Conservation (phyloP, 768 basidiomycete species). For the Melanogaster broomeanus region DNA sequence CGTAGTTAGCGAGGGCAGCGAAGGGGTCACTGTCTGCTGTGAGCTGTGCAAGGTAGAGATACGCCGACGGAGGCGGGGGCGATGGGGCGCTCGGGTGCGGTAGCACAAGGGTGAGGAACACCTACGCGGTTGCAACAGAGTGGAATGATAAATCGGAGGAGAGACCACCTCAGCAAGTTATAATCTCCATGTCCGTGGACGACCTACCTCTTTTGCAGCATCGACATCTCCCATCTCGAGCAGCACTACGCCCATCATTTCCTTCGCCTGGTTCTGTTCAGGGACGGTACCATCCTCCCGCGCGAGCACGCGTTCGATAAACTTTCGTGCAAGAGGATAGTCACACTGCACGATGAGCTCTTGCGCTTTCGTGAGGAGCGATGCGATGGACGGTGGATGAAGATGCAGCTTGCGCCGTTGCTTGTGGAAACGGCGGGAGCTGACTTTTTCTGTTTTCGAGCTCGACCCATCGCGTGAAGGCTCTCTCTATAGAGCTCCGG, state of each 20-base stretch:
- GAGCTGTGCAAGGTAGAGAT: conserved; percentile 89
- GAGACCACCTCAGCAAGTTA: not conserved
- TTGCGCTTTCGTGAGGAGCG: conserved; percentile 77
- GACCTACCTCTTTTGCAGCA: conserved; percentile 64
- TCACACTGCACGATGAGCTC: conserved; percentile 82
- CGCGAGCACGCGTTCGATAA: conserved; percentile 67
- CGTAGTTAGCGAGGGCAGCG: conserved; percentile 72
- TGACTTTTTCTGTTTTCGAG: conserved; percentile 39
- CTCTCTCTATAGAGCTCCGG: no score
- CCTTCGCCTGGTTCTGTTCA: conserved; percentile 65
- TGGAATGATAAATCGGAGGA: not conserved
- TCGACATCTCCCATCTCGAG: conserved; percentile 81
- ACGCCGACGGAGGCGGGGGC: conserved; percentile 70
- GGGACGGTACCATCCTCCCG: conserved; percentile 45
- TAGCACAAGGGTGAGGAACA: conserved; percentile 60
- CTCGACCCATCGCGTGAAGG: conserved; percentile 53
- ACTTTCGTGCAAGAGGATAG: conserved; percentile 77
- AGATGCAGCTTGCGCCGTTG: conserved; percentile 6
- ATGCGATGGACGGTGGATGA: conserved; percentile 46
- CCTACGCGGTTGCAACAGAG: conserved; percentile 39
- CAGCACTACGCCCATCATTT: conserved; percentile 78
- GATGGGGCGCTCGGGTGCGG: conserved; percentile 60
- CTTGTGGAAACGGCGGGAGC: conserved; percentile 19
- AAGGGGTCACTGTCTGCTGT: conserved; percentile 76
- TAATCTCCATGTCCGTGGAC: not conserved